Conservation (phyloP, 2,329 filamentous ascomycete genomes). For the Nigrograna mackinnonii region DNA sequence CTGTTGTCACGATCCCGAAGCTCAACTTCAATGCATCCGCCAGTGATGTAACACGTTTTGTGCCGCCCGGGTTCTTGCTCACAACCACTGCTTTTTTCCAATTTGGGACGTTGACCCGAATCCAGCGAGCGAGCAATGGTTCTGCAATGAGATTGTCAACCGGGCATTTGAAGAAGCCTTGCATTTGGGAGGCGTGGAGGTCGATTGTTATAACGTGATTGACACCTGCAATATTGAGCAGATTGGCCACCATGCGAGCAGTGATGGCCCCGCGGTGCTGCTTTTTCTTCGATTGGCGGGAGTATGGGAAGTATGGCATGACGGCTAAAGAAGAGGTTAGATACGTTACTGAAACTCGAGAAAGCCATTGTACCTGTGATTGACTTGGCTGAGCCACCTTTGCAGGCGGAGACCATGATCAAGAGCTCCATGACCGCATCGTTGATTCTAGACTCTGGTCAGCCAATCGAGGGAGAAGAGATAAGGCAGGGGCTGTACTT, state of each 20-base stretch:
- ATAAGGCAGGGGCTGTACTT: constrained; percentile 51
- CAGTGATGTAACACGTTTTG: constrained; percentile 93
- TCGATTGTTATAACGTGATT: constrained; percentile 98
- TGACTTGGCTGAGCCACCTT: constrained; percentile 94
- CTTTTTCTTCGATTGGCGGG: constrained; percentile 98
- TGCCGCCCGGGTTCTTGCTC: constrained; percentile 96
- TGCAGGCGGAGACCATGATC: constrained; percentile 99
- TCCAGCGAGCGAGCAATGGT: constrained; percentile 93
- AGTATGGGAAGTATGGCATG: constrained; percentile 97
- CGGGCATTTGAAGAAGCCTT: constrained; percentile 97
- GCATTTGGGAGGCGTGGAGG: constrained; percentile 92
- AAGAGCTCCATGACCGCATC: constrained; percentile 99
- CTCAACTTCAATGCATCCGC: constrained; percentile 96
- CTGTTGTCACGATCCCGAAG: constrained; percentile 94
- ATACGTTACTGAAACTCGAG: constrained; percentile 7
- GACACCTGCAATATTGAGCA: constrained; percentile 89
- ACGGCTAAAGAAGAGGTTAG: constrained; percentile 62
- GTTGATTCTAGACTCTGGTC: constrained; percentile 67
- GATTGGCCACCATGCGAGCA: constrained; percentile 94
- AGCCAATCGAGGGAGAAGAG: constrained; percentile 13
- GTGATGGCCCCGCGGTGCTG: constrained; percentile 95
- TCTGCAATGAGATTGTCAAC: constrained; percentile 98
- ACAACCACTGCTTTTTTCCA: constrained; percentile 95
- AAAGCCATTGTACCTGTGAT: constrained; percentile 72
- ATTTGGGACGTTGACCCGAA: constrained; percentile 80